phyloP scores from a whole-genome alignment of 345 rosid species.

The Rhizophora apiculata region DNA sequence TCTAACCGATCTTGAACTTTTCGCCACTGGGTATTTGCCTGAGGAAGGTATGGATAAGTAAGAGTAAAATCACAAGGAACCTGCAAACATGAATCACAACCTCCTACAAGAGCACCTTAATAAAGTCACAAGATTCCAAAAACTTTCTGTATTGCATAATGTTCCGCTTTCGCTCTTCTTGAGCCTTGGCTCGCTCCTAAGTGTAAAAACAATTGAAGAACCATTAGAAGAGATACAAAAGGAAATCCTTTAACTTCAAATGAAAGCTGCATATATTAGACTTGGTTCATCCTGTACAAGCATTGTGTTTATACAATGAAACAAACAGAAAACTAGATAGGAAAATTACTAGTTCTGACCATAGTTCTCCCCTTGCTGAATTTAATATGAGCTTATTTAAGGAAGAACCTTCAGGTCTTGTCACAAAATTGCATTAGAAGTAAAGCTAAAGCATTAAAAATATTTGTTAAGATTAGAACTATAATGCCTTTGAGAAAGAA shows the following conservation, averaged over 20 bases:
- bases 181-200: constrained; percentile 69
- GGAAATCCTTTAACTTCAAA: constrained; percentile 3
- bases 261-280: background rate
- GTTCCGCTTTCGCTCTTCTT: constrained; percentile 73
- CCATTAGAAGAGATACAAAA: constrained; percentile 6
- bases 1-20: constrained; percentile 93
- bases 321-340: no score
- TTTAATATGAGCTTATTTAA: no score
- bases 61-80: constrained; percentile 15
- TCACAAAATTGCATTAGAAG: no score
- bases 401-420: no score
- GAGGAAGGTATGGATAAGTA: constrained; percentile 9
- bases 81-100: constrained; percentile 12
- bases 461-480: no score
- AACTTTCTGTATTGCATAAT: constrained; percentile 65
- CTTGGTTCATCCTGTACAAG: no score
- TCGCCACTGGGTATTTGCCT: constrained; percentile 96
- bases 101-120: constrained; percentile 51
- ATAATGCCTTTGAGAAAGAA: no score
- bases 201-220: constrained; percentile 26
- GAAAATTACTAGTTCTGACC: no score
- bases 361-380: no score
- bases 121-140: constrained; percentile 86
- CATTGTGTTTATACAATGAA: no score
- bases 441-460: no score